Percentiles rank a stretch among this genome's conserved stretches.
These are phyloP conservation scores for Porogramme epimiltina DNA, from an alignment of 1,284 basidiomycete genomes.

Conservation along the genomic window DNA sequence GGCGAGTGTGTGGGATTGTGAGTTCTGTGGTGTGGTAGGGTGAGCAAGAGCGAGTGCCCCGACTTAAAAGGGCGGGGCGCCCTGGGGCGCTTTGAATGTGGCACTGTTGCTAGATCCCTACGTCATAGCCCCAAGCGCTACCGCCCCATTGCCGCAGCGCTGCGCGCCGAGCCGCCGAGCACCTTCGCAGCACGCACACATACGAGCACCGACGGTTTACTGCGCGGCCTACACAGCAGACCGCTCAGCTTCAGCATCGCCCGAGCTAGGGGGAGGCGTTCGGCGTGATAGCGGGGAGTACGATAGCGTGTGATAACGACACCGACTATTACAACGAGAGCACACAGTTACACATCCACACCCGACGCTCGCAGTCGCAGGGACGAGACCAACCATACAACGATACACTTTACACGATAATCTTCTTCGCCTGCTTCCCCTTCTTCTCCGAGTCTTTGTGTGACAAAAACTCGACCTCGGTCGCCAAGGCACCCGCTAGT, in stretches of 20 bases:
- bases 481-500: slow-evolving; percentile 81
- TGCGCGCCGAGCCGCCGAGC: neutral
- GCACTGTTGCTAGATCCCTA: slow-evolving; percentile 20
- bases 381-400: slow-evolving; percentile 6
- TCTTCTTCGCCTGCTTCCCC: slow-evolving; percentile 82
- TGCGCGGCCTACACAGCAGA: slow-evolving; percentile 3
- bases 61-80: too few relatives aligned
- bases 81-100: slow-evolving; percentile 1
- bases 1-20: slow-evolving; percentile 8
- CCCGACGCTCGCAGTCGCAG: slow-evolving; percentile 3
- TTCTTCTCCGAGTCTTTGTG: slow-evolving; percentile 98
- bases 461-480: slow-evolving; percentile 92
- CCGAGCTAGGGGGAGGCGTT: neutral
- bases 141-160: slow-evolving; percentile 1
- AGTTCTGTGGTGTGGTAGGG: neutral
- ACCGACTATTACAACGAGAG: slow-evolving; percentile 20
- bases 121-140: slow-evolving; percentile 18
- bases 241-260: neutral
- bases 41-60: too few relatives aligned
- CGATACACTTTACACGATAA: slow-evolving; percentile 57
- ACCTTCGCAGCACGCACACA: neutral
- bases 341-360: slow-evolving; percentile 12
- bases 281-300: neutral
- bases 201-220: too few relatives aligned
- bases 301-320: slow-evolving; percentile 25